Conservation (phyloP, 2,329 filamentous ascomycete species). For the Ophiocordyceps sinensis region DNA sequence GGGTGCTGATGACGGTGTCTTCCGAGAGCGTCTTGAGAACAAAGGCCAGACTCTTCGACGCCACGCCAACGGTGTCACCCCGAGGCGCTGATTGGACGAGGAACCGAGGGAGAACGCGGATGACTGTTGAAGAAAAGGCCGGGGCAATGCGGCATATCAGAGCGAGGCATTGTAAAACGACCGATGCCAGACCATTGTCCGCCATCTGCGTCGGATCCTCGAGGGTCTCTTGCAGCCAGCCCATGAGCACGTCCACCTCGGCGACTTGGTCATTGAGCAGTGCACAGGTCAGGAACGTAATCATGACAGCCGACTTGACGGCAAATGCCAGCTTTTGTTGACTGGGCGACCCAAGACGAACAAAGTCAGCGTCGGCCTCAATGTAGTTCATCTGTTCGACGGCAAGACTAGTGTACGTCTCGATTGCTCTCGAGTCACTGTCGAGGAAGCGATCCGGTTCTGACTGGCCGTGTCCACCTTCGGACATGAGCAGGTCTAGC, state of each 20-base stretch:
- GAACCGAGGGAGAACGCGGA: slow-evolving; percentile 67
- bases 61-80: slow-evolving; percentile 54
- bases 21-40: slow-evolving; percentile 73
- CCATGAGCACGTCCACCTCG: slow-evolving; percentile 63
- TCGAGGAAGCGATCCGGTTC: slow-evolving; percentile 23
- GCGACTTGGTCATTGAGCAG: slow-evolving; percentile 69
- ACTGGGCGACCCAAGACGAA: slow-evolving; percentile 63
- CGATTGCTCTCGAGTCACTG: slow-evolving; percentile 40
- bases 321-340: slow-evolving; percentile 78
- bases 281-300: slow-evolving; percentile 74
- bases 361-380: slow-evolving; percentile 80
- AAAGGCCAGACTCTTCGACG: slow-evolving; percentile 72
- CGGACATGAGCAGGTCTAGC: slow-evolving; percentile 57
- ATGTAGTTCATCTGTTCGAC: slow-evolving; percentile 73
- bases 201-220: slow-evolving; percentile 70
- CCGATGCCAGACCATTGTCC: slow-evolving; percentile 60
- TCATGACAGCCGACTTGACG: slow-evolving; percentile 69
- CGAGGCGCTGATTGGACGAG: slow-evolving; percentile 72
- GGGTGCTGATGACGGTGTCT: slow-evolving; percentile 83
- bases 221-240: slow-evolving; percentile 75
- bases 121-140: slow-evolving; percentile 58
- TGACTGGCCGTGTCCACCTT: slow-evolving; percentile 29
- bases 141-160: slow-evolving; percentile 65
- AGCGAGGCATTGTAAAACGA: slow-evolving; percentile 68
- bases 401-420: slow-evolving; percentile 56